These are phyloP conservation scores for Suillus cothurnatus DNA, from an alignment of 768 basidiomycete genomes.

Conservation along the genomic window DNA sequence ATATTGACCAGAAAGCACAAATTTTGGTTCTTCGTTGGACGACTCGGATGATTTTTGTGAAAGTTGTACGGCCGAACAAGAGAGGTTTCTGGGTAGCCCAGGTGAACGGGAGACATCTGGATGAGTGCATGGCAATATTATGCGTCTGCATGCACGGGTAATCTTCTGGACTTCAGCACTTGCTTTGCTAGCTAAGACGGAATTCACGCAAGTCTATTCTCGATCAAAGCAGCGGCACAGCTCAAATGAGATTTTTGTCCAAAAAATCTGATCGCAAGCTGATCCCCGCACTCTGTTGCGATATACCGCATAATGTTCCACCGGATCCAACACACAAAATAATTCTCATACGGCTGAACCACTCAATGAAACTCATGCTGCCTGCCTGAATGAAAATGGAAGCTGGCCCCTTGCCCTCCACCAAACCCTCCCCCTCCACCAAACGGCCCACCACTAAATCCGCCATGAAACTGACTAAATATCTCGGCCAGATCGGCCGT, in stretches of 20 bases:
- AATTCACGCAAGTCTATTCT: background rate
- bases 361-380: background rate
- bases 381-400: slow-evolving; percentile 27
- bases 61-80: background rate
- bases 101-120: background rate
- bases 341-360: background rate
- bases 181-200: too few species aligned
- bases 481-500: slow-evolving; percentile 61
- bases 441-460: slow-evolving; percentile 32
- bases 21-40: background rate
- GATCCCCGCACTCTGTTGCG: background rate
- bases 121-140: background rate
- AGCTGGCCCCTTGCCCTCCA: slow-evolving; percentile 28
- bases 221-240: background rate
- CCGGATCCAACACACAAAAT: background rate
- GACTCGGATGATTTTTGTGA: background rate
- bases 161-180: background rate
- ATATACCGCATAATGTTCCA: background rate
- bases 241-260: background rate
- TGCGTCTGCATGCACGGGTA: background rate
- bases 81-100: too few species aligned
- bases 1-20: background rate
- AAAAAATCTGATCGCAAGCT: background rate
- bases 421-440: slow-evolving; percentile 27
- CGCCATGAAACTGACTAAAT: slow-evolving; percentile 61